Evolutionary conservation across 2,329 filamentous ascomycete genomes (phyloP), one percentile per base, ranked within the genome.

Genomic region (Alternaria hordeiaustralica): DNA sequence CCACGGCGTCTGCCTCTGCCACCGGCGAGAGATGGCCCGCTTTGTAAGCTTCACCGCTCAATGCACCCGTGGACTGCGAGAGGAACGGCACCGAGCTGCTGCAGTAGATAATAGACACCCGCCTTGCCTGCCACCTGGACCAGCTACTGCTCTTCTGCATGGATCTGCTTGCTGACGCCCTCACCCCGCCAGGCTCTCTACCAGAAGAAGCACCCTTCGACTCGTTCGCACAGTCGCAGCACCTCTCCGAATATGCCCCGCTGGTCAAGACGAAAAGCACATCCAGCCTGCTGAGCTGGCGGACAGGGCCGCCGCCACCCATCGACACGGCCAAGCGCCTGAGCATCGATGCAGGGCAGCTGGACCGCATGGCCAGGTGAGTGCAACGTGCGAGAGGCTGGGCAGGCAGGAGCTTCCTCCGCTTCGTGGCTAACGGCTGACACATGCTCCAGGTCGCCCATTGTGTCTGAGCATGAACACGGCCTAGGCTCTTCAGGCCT

Each of bases 381-480:
- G 88, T 83, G 44, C 23, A 18, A 20, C 63, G 53, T 43, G 20
- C 33, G 36, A 18, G 30, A 60, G 44, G 28, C 45, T 36, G 50
- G 43, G 10, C 43, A 60, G 62, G 58, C 49, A 64, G 47, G 56
- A 58, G 50, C 50, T 45, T 55, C 41, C 43, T 50, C 18, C 25
- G 55, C 10, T 44, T 30, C 20, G 23, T 55, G 51, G 60, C 47
- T 61, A 36, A 43, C 58, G 55, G 57, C 69, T 71, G 60, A 71
- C 67, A 60, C 50, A 18, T 55, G 51, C 55, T 21, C 63, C 73
- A 96, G 93, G 84, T 93, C 92, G 75, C 89, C 93, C 75, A 87
- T 97, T 77, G 87, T 96, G 78, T 86, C 89, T 69, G 94, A 95
- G 81, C 93, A 95, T 82, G 94, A 97, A 76, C 92, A 96, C 85